Evolutionary conservation across 2,329 filamentous ascomycete genomes (phyloP).

Genomic region (Penicillium digitatum): DNA sequence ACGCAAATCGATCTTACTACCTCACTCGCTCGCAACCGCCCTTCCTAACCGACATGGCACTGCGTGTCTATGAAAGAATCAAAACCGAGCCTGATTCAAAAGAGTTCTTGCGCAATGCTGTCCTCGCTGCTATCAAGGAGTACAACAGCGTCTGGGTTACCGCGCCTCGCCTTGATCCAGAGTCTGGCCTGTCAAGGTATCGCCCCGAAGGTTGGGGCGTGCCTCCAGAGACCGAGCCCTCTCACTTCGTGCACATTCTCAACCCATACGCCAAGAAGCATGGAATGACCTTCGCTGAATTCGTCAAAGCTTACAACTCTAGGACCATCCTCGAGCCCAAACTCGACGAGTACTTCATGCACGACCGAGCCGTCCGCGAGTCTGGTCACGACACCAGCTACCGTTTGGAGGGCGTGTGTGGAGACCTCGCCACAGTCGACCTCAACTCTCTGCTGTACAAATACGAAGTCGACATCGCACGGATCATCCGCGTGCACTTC

Average conservation of each 20-base stretch:
- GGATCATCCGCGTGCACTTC: conserved; percentile 79
- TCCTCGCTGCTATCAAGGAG: conserved; percentile 92
- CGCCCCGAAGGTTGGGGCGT: conserved; percentile 78
- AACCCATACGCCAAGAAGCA: conserved; percentile 80
- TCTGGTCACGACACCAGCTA: conserved; percentile 97
- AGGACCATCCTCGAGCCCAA: conserved; percentile 75
- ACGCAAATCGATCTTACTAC: conserved; percentile 95
- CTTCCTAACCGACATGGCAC: conserved; percentile 94
- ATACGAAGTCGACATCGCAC: conserved; percentile 90
- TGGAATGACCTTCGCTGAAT: conserved; percentile 74
- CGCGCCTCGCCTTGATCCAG: conserved; percentile 70
- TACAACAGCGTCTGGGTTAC: conserved; percentile 86
- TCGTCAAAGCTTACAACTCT: conserved; percentile 83
- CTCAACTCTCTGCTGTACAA: conserved; percentile 94
- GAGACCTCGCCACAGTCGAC: conserved; percentile 87
- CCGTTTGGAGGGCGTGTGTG: conserved; percentile 81
- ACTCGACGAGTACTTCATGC: conserved; percentile 90
- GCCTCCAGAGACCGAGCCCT: conserved; percentile 84
- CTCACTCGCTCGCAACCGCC: conserved; percentile 90
- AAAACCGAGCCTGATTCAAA: conserved; percentile 74
- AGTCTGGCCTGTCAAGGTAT: conserved; percentile 78
- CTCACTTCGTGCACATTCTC: conserved; percentile 79
- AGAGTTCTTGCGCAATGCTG: conserved; percentile 75
- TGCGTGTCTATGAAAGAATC: conserved; percentile 90
- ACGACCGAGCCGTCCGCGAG: conserved; percentile 92